These are phyloP conservation scores for Tolypocladium guangdongense DNA, from an alignment of 2,329 filamentous ascomycete genomes.

Conservation along the genomic window DNA sequence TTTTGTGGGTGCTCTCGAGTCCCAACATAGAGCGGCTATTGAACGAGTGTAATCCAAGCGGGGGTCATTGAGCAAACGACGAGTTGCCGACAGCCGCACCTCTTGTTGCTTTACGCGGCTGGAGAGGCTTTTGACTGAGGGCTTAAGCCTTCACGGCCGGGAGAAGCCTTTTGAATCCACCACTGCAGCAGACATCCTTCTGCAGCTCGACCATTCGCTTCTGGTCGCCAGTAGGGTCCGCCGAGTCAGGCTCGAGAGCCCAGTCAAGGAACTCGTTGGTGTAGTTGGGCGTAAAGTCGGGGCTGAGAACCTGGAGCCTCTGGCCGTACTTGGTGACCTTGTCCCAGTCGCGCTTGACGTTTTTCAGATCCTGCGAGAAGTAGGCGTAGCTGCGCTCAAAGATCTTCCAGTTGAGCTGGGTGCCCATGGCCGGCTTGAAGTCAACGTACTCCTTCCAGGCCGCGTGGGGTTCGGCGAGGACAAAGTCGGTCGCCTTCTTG, in stretches of 20 bases:
- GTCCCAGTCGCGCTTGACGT: constrained; percentile 62
- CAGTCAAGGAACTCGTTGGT: constrained; percentile 62
- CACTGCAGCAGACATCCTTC: constrained; percentile 50
- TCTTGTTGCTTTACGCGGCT: neutral
- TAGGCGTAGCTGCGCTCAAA: constrained; percentile 71
- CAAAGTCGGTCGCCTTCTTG: constrained; percentile 64
- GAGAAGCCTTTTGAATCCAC: constrained; percentile 49
- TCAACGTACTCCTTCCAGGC: constrained; percentile 61
- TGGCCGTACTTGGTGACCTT: constrained; percentile 73
- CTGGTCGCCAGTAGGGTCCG: constrained; percentile 61
- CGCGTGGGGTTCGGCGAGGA: constrained; percentile 49
- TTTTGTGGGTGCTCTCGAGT: neutral
- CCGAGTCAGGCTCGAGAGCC: constrained; percentile 51
- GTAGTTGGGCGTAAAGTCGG: constrained; percentile 58
- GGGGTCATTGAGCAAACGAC: neutral
- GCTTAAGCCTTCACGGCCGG: constrained; percentile 2
- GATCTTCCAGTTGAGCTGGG: constrained; percentile 62
- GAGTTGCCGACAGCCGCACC: neutral
- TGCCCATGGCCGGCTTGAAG: constrained; percentile 61
- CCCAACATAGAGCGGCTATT: neutral
- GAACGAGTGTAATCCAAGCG: neutral
- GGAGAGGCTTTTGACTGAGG: neutral
- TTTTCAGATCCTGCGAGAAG: constrained; percentile 65
- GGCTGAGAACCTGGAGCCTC: constrained; percentile 55
- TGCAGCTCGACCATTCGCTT: constrained; percentile 62